phyloP scores from a whole-genome alignment of 331 rosid genomes.

The Cydonia oblonga region DNA sequence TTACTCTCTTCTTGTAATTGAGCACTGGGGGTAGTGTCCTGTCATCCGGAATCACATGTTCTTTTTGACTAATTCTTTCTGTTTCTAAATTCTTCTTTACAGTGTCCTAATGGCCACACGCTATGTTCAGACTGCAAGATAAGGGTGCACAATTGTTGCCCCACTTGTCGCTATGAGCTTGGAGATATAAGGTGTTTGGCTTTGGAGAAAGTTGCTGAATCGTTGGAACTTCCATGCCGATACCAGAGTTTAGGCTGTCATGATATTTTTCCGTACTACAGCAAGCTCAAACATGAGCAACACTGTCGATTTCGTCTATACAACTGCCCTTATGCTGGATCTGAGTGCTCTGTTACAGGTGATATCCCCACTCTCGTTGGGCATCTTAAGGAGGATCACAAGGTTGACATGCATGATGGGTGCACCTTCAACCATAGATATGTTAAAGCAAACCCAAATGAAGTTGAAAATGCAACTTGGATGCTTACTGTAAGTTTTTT shows the following conservation, averaged over 20 bases:
- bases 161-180: slow-evolving; percentile 75
- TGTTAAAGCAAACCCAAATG: slow-evolving; percentile 86
- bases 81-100: slow-evolving; percentile 13
- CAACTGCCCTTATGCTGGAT: slow-evolving; percentile 87
- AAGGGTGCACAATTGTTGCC: slow-evolving; percentile 73
- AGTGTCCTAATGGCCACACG: slow-evolving; percentile 99
- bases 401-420: slow-evolving; percentile 92
- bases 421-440: slow-evolving; percentile 91
- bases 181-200: slow-evolving; percentile 96
- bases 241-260: slow-evolving; percentile 81
- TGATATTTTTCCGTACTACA: slow-evolving; percentile 69
- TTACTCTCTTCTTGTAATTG: not conserved
- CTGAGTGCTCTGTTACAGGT: slow-evolving; percentile 78
- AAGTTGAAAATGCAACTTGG: slow-evolving; percentile 97
- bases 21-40: not conserved
- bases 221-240: slow-evolving; percentile 78
- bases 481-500: slow-evolving; percentile 72
- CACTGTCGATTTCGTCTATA: slow-evolving; percentile 73
- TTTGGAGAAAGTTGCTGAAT: slow-evolving; percentile 87
- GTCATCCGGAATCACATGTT: not conserved
- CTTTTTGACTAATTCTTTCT: not conserved
- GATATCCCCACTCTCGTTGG: slow-evolving; percentile 70
- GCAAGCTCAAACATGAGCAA: slow-evolving; percentile 84
- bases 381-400: slow-evolving; percentile 84
- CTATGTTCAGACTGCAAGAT: slow-evolving; percentile 72